Evolutionary conservation across 768 basidiomycete species (phyloP), one percentile per base, ranked within the genome.

Genomic region (Atractiella rhizophila): DNA sequence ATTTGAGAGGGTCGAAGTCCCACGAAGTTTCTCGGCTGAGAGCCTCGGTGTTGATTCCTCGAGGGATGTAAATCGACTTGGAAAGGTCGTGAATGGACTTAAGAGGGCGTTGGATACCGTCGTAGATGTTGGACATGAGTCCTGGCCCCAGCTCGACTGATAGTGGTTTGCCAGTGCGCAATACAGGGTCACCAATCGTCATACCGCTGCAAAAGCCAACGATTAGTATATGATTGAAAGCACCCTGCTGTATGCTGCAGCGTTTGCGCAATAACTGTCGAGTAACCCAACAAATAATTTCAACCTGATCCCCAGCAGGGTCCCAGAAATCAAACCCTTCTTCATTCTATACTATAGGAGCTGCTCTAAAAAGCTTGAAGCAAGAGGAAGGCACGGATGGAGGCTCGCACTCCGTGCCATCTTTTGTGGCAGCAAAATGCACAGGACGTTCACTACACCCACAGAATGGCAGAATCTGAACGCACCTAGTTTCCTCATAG

Each of bases 31-130:
- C 66, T 37, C 91, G 73, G 57, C 83, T 80, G 21, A 98, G 70
- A 20, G 86, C 79, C 49, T 86, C 73, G 26, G 91, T 96, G 62
- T 96, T 96, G 61, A 98, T 96, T 42, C 91, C 91, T 54, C 85
- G 77, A 49, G 91, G 91, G 47, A 98, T 96, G 62, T 98, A 98
- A 55, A 98, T 98, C n/a, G 83, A 91, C 54, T 94, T 77, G 33
- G 91, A 94, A 30, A 80, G 68, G 55, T 91, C 81, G 71, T 85
- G 83, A 51, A 98, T 98, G 27, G 77, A 72, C 74, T 67, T 63
- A 28, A 63, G 54, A 70, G 56, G 55, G 18, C 56, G 56, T 28
- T 57, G 56, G 36, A 56, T 56, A 33, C 50, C 51, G 37, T 51
- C 46, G 37, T 45, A 48, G n/a, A n/a, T n/a, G 37, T 27, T 9